phyloP scores from a whole-genome alignment of 2,329 filamentous ascomycete genomes.

The Fusarium annulatum region DNA sequence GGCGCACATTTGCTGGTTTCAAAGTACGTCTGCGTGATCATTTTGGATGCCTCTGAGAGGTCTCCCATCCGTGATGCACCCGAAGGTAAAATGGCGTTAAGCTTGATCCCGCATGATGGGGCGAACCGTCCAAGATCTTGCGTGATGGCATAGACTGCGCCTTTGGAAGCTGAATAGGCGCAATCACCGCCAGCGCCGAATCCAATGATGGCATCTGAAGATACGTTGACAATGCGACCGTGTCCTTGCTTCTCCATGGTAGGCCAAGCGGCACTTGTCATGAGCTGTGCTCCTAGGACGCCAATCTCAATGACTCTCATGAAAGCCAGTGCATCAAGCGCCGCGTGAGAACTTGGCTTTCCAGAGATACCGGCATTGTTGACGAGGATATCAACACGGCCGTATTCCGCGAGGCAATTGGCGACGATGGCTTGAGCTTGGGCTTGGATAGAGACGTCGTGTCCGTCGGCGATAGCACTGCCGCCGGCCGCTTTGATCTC shows the following conservation, averaged over 20 bases:
- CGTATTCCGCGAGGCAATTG: neutral
- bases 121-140: conserved; percentile 26
- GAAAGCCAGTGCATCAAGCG: conserved; percentile 16
- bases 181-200: conserved; percentile 35
- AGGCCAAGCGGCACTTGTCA: conserved; percentile 32
- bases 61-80: conserved; percentile 36
- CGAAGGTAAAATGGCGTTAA: conserved; percentile 34
- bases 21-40: conserved; percentile 32
- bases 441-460: neutral
- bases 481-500: neutral
- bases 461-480: neutral
- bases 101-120: conserved; percentile 21
- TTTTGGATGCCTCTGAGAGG: conserved; percentile 27
- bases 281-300: conserved; percentile 12
- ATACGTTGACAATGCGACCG: conserved; percentile 10
- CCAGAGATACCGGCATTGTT: conserved; percentile 26
- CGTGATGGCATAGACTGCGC: conserved; percentile 17
- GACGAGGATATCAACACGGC: neutral
- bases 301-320: conserved; percentile 26
- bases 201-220: conserved; percentile 32
- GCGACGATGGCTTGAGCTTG: neutral
- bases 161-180: conserved; percentile 23
- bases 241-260: conserved; percentile 27
- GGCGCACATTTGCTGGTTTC: conserved; percentile 10
- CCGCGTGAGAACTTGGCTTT: conserved; percentile 12